Conservation (phyloP, 495 filamentous ascomycete genomes). For the Viridothelium virens region DNA sequence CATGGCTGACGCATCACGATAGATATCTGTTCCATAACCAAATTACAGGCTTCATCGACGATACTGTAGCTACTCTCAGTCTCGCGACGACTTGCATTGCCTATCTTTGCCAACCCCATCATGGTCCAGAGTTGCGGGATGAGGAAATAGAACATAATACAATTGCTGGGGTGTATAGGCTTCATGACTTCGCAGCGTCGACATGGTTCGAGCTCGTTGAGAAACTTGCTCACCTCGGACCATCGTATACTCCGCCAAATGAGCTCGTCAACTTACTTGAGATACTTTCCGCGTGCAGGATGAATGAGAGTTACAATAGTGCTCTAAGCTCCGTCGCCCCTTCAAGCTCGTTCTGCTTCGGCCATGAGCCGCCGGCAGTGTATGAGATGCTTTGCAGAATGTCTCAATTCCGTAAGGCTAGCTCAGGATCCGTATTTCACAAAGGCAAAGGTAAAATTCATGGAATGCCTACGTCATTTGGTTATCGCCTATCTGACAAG, state of each 20-base stretch:
- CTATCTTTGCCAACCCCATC: neutral
- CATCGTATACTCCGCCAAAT: neutral
- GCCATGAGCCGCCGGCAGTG: neutral
- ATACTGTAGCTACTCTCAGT: neutral
- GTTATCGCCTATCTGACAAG: neutral
- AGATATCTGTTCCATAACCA: conserved; percentile 27
- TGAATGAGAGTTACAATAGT: neutral
- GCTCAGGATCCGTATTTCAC: neutral
- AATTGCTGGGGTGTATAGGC: neutral
- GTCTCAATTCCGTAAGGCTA: neutral
- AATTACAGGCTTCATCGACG: neutral
- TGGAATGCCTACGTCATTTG: neutral
- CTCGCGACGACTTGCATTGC: neutral
- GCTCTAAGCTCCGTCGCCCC: neutral
- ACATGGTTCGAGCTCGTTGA: neutral
- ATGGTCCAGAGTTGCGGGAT: neutral
- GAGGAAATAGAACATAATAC: neutral
- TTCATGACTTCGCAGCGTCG: neutral
- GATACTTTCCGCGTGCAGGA: neutral
- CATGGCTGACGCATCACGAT: conserved; percentile 10
- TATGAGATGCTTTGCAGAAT: neutral
- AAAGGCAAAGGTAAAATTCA: neutral
- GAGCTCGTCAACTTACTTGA: neutral
- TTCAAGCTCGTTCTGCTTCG: neutral
- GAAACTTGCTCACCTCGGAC: neutral